A percentile compares a stretch with the other conserved stretches of the same genome.
Evolutionary conservation across 305 asterid genomes (phyloP).

Genomic region (Salvia sclarea): DNA sequence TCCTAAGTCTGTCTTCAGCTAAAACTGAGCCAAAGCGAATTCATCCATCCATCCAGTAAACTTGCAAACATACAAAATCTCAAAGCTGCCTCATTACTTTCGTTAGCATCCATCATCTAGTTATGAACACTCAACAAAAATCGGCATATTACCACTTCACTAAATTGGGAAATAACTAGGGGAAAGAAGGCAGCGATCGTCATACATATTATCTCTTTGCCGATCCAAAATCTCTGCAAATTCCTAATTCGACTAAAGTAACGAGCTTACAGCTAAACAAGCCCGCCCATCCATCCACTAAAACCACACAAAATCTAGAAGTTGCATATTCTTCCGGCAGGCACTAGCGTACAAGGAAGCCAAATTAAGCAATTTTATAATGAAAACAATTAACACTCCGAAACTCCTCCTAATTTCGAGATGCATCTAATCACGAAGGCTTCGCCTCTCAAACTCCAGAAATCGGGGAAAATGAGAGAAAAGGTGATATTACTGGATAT

Average conservation of each 20-base stretch:
- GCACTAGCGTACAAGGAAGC: background rate
- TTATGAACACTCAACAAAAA: background rate
- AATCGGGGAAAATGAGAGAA: background rate
- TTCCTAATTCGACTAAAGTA: background rate
- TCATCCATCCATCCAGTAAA: background rate
- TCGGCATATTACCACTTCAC: background rate
- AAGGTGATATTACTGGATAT: slow-evolving; percentile 50
- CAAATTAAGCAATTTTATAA: background rate
- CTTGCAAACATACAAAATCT: background rate
- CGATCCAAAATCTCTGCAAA: slow-evolving; percentile 3
- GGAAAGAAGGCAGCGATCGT: background rate
- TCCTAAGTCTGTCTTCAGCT: background rate
- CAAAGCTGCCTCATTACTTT: background rate
- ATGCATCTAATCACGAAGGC: background rate
- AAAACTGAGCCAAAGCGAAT: background rate
- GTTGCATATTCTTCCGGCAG: background rate
- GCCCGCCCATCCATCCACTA: background rate
- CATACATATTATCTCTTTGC: background rate
- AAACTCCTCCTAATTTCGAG: background rate
- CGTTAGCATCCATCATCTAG: background rate
- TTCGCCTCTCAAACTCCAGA: background rate
- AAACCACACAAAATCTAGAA: slow-evolving; percentile 3
- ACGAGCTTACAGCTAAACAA: background rate
- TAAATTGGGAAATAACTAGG: background rate
- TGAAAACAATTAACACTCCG: background rate